Percentiles rank a stretch among this genome's conserved stretches.
Conservation (phyloP, 176 grass and related monocot genomes). For the Juncus effusus region DNA sequence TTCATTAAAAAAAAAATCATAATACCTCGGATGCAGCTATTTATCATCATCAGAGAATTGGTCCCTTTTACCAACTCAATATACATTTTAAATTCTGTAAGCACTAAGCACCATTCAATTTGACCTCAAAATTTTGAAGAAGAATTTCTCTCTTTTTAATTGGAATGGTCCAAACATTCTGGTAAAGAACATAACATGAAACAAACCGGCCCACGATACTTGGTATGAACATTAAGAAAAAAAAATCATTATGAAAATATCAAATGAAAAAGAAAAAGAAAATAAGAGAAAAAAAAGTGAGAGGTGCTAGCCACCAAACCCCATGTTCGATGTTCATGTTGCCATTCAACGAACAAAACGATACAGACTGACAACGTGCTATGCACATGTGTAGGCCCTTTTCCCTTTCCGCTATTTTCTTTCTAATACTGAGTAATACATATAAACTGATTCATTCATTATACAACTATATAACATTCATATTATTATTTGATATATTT, state of each 20-base stretch:
- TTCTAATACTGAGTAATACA: too few relatives aligned
- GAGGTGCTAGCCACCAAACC: conserved; percentile 28
- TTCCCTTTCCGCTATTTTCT: not conserved
- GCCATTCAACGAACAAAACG: conserved; percentile 19
- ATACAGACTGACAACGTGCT: conserved; percentile 9
- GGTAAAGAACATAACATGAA: conserved; percentile 7
- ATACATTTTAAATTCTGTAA: too few relatives aligned
- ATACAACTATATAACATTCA: not conserved
- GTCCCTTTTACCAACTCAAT: too few relatives aligned
- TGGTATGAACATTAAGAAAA: not conserved
- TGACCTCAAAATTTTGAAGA: too few relatives aligned
- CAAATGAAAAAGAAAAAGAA: not conserved
- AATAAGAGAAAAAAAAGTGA: not conserved
- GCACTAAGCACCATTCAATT: too few relatives aligned
- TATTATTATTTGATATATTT: not conserved
- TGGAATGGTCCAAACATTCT: conserved; percentile 3
- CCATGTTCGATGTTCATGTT: conserved; percentile 21
- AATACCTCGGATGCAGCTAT: too few relatives aligned
- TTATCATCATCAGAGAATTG: too few relatives aligned
- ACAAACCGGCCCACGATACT: not conserved
- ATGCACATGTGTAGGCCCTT: conserved; percentile 10
- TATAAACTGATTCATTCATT: too few relatives aligned
- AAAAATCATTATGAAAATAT: not conserved
- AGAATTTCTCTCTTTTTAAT: not conserved
- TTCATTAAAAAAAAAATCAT: too few relatives aligned